Evolutionary conservation across 148 eudicot genomes (phyloP).

Genomic region (Gaultheria prostrata): DNA sequence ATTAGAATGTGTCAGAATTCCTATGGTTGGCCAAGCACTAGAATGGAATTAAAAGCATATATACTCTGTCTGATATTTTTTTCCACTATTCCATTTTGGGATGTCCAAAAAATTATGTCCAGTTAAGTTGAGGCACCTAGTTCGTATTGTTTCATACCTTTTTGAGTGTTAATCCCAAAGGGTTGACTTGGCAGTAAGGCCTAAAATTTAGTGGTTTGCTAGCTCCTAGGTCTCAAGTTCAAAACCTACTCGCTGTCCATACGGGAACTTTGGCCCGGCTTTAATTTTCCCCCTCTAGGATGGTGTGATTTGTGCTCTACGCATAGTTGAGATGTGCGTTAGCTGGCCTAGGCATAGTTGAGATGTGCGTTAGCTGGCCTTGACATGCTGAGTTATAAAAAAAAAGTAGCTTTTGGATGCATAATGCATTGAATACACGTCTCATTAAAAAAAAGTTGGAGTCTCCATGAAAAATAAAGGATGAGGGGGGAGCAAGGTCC

Average conservation of each 20-base stretch:
- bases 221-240: background rate
- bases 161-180: background rate
- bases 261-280: no score
- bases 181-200: background rate
- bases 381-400: background rate
- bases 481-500: background rate
- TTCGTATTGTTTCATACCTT: background rate
- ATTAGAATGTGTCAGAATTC: background rate
- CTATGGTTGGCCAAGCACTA: background rate
- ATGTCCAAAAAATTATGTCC: background rate
- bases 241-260: no score
- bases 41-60: background rate
- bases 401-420: background rate
- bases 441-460: background rate
- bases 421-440: background rate
- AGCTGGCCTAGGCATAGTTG: background rate
- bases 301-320: no score
- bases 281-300: no score
- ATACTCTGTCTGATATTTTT: background rate
- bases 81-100: background rate
- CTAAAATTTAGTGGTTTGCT: background rate
- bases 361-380: background rate
- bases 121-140: background rate
- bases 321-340: background rate
- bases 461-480: background rate